phyloP scores from a whole-genome alignment of 192 early-diverging fungal genomes.

The Backusella westeae region DNA sequence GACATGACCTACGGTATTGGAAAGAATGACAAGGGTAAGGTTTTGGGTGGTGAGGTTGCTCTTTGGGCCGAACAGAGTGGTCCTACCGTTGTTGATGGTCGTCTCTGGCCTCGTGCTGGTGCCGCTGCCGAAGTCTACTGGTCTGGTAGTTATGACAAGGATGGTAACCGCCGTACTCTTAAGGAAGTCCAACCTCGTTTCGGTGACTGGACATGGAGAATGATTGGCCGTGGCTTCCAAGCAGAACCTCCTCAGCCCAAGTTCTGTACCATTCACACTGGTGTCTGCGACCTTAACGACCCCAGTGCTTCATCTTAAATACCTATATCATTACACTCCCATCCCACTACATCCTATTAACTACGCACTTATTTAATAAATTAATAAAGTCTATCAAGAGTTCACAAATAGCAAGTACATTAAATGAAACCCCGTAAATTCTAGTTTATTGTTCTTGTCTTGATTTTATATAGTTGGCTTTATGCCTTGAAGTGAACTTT shows the following conservation, averaged over 20 bases:
- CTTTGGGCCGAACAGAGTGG: slow-evolving; percentile 74
- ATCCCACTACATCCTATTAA: neutral
- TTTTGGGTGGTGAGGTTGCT: slow-evolving; percentile 68
- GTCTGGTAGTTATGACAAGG: slow-evolving; percentile 59
- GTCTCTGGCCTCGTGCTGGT: slow-evolving; percentile 69
- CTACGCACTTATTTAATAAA: neutral
- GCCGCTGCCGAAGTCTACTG: slow-evolving; percentile 69
- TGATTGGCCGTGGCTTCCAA: slow-evolving; percentile 60
- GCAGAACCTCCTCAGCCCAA: slow-evolving; percentile 62
- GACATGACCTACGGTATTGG: slow-evolving; percentile 60
- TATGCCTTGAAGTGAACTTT: slow-evolving; percentile 3
- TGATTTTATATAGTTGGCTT: slow-evolving; percentile 48
- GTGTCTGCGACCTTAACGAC: slow-evolving; percentile 12
- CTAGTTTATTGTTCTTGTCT: neutral
- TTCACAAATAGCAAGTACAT: neutral
- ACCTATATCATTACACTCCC: neutral
- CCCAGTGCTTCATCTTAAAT: neutral
- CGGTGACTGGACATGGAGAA: slow-evolving; percentile 65
- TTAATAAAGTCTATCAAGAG: neutral
- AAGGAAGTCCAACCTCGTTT: slow-evolving; percentile 47
- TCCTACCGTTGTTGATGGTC: slow-evolving; percentile 50
- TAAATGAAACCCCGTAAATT: neutral
- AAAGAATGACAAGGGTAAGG: slow-evolving; percentile 45
- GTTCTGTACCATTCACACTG: slow-evolving; percentile 55
- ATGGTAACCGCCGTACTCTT: slow-evolving; percentile 35